These are phyloP conservation scores for Ophryocystis elektroscirrha DNA, from an alignment of 169 alveolate genomes.

Conservation along the genomic window DNA sequence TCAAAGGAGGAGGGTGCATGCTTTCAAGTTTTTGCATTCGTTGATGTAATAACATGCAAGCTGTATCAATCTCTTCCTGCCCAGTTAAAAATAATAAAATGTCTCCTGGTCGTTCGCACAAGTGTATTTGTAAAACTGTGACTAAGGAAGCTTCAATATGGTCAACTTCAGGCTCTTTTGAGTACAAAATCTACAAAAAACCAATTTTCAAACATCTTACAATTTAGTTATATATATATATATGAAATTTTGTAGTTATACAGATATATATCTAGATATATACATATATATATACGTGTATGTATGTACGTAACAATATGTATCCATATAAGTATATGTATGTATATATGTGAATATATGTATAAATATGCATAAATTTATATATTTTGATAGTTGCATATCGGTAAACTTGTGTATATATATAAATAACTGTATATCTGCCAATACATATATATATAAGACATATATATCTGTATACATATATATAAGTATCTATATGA, in stretches of 20 bases:
- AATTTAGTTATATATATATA: not conserved
- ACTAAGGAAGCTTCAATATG: constrained; percentile 88
- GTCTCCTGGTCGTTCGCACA: constrained; percentile 91
- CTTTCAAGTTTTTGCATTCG: constrained; percentile 71
- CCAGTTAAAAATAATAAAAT: constrained; percentile 94
- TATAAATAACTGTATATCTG: no score
- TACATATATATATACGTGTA: no score
- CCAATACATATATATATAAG: no score
- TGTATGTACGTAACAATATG: not conserved
- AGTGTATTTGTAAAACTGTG: constrained; percentile 84
- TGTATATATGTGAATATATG: no score
- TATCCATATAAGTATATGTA: not conserved
- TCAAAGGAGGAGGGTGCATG: constrained; percentile 78
- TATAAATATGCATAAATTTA: no score
- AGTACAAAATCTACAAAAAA: constrained; percentile 32
- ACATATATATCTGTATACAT: no score
- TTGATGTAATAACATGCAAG: constrained; percentile 38
- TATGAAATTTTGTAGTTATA: no score
- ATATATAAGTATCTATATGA: no score
- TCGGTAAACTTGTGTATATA: not conserved
- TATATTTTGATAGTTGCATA: not conserved
- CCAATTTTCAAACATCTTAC: not conserved
- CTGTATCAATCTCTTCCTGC: constrained; percentile 96
- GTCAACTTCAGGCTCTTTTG: constrained; percentile 91
- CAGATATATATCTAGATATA: not conserved